phyloP scores from a whole-genome alignment of 345 rosid species.

The Ricinus communis region DNA sequence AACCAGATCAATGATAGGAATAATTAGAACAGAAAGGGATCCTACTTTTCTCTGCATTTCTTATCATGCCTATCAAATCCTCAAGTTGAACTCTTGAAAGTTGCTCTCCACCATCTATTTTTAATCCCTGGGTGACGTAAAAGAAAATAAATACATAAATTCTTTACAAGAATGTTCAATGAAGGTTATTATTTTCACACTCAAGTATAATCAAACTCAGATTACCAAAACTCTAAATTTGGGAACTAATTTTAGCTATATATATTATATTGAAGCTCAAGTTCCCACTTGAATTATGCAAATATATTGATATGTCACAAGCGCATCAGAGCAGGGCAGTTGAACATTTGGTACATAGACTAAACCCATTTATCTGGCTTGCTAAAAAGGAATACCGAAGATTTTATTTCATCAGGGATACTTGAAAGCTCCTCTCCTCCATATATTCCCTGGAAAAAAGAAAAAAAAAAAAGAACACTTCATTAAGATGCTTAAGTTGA shows the following conservation, averaged over 20 bases:
- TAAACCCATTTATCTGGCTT: background rate
- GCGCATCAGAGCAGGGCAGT: no score
- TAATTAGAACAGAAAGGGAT: conserved; percentile 12
- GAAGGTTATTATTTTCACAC: background rate
- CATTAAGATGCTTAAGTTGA: background rate
- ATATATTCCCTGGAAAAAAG: conserved; percentile 8
- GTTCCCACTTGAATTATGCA: no score
- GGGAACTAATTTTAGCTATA: background rate
- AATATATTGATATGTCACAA: no score
- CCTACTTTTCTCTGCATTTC: conserved; percentile 83
- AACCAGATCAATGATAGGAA: background rate
- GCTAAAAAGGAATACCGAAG: conserved; percentile 3
- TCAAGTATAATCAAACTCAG: background rate
- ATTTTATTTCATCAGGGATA: conserved; percentile 3
- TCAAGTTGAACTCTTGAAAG: conserved; percentile 52
- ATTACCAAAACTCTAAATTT: background rate
- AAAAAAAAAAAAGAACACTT: no score
- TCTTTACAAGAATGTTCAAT: no score
- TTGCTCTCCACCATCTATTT: conserved; percentile 42
- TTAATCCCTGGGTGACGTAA: conserved; percentile 47
- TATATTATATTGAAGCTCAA: no score
- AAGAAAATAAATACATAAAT: conserved; percentile 1
- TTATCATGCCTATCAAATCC: conserved; percentile 71
- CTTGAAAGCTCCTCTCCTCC: conserved; percentile 13
- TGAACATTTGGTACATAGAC: no score